Evolutionary conservation across 1,139 yeast species (phyloP), one percentile per base, ranked within the genome.

Genomic region (Arxiozyma telluris): DNA sequence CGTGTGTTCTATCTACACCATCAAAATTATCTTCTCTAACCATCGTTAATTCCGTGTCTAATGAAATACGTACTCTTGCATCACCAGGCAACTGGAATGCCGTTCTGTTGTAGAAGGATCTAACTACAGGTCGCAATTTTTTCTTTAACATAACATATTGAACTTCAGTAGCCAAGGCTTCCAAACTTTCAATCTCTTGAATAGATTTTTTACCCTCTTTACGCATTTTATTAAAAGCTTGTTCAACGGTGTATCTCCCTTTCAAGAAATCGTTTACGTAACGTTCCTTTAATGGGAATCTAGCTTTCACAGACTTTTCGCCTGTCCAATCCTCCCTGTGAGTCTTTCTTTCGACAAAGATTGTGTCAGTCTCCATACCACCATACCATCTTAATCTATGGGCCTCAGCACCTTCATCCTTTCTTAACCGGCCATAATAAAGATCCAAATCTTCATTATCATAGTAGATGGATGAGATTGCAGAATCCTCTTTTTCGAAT

Each of bases 301-400:
- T 81, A 4, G 98, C 98, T 74, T 93, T 93, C 60, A 93, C 98
- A 12, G 96, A 88, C 73, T 91, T 91, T 72, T 93, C 98, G 64
- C 98, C 98, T 2, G 98, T 93, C 98, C 98, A 93, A 73, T 93
- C 98, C 72, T 93, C 98, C 71, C 98, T 82, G 69, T 93, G 98
- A 17, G 98, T 93, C 72, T 93, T 93, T 71, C 98, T 83, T 73
- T 93, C 98, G 42, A 93, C 96, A 62, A 93, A 93, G 55, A 93
- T 89, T 53, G 87, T 88, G 62, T 91, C 96, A 4, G 93, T 80
- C 56, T 81, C 79, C 98, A 93, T 91, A 53, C 96, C 97, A 67
- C 98, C 98, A 69, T 93, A 93, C 98, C 98, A 93, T 76, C 98
- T 84, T 68, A 93, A 78, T 74, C 98, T 84, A 63, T 93, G 90